Evolutionary conservation across 1,139 yeast genomes (phyloP).

Genomic region (Meyerozyma elateridarum): DNA sequence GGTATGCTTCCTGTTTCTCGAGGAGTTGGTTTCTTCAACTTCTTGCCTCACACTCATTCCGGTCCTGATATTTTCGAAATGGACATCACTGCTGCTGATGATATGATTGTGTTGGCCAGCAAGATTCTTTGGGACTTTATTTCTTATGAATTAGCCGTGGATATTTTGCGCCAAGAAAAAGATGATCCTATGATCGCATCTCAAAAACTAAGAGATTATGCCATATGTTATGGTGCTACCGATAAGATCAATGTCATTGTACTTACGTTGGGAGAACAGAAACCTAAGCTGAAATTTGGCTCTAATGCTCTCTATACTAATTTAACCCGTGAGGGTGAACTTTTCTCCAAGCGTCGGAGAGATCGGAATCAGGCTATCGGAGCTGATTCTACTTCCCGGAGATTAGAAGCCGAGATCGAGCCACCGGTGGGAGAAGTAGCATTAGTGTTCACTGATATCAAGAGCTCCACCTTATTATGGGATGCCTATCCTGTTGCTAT

Average conservation of each 20-base stretch:
- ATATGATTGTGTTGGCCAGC: conserved; percentile 82
- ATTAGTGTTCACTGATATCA: conserved; percentile 94
- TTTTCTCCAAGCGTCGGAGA: conserved; percentile 46
- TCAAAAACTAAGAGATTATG: conserved; percentile 88
- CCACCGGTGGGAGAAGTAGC: conserved; percentile 96
- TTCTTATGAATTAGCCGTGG: conserved; percentile 83
- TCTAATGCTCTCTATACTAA: conserved; percentile 33
- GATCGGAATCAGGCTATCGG: conserved; percentile 46
- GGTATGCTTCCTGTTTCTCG: conserved; percentile 80
- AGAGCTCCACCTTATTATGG: conserved; percentile 91
- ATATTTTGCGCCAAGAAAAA: conserved; percentile 77
- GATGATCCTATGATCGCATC: conserved; percentile 91
- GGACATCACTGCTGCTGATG: conserved; percentile 66
- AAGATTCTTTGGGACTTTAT: conserved; percentile 82
- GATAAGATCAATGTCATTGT: conserved; percentile 86
- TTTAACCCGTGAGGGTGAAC: conserved; percentile 39
- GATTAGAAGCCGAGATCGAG: conserved; percentile 85
- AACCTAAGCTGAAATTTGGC: conserved; percentile 25
- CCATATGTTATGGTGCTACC: conserved; percentile 84
- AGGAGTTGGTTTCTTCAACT: conserved; percentile 86
- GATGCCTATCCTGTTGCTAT: conserved; percentile 89
- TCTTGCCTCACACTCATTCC: conserved; percentile 84
- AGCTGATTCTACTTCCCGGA: conserved; percentile 77
- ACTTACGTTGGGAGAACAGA: conserved; percentile 52
- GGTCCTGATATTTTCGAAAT: conserved; percentile 74